These are phyloP conservation scores for Chondrus crispus DNA, from an alignment of 23 red algal genomes.

Conservation along the genomic window DNA sequence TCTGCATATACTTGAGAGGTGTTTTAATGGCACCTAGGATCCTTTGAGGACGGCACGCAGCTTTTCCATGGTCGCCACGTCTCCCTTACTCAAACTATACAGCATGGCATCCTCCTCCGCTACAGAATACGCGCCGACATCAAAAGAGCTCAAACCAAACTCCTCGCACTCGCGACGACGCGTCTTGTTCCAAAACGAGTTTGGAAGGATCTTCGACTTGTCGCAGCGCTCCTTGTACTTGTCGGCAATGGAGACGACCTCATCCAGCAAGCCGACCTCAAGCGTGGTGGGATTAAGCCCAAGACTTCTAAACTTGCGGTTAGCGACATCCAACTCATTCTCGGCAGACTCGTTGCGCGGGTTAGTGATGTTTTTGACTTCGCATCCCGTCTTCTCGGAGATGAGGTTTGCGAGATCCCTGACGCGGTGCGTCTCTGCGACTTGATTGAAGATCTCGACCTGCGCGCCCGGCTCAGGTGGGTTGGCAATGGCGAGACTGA, in stretches of 20 bases:
- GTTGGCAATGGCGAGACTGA: constrained; percentile 89
- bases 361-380: constrained; percentile 84
- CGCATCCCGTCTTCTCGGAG: constrained; percentile 72
- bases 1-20: no score
- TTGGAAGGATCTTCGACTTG: constrained; percentile 89
- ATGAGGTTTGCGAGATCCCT: constrained; percentile 90
- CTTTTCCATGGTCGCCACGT: constrained; percentile 53
- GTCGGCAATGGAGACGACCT: constrained; percentile 87
- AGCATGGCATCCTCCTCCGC: constrained; percentile 54
- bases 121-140: constrained; percentile 34
- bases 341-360: constrained; percentile 95
- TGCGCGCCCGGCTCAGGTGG: constrained; percentile 76
- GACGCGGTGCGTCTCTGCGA: constrained; percentile 96
- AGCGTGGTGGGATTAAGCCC: constrained; percentile 82
- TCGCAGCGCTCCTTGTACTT: constrained; percentile 85
- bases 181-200: constrained; percentile 91
- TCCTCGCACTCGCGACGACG: constrained; percentile 65
- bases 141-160: constrained; percentile 38
- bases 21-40: no score
- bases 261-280: constrained; percentile 86
- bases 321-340: constrained; percentile 95
- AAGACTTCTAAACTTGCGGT: constrained; percentile 87
- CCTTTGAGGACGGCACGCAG: constrained; percentile 57
- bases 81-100: constrained; percentile 64
- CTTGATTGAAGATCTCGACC: constrained; percentile 98